Evolutionary conservation across 441 rosid species (phyloP), one percentile per base, ranked within the genome.

Genomic region (Rhodomyrtus psidioides): DNA sequence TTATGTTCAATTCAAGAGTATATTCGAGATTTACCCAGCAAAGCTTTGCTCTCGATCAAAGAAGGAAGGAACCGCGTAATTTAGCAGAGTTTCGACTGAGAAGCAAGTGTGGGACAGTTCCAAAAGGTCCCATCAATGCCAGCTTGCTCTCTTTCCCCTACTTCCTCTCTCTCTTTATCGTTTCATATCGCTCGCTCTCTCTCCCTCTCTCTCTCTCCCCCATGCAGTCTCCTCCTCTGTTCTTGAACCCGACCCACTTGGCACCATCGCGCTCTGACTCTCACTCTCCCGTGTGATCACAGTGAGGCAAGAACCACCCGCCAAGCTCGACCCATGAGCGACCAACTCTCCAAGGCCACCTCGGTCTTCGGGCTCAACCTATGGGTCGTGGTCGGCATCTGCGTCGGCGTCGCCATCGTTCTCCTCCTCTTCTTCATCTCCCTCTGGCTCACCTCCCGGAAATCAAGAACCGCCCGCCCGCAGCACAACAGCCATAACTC

Each of bases 341-440:
- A 91, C 84, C 88, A 88, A 88, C 88, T 93, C 17, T 92, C 96
- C 12, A 90, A 86, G 81, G 81, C 88, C 87, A 94, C 95, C 4
- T 92, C 95, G 34, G 91, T 94, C 57, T 94, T 93, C 82, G 96
- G 95, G 57, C 89, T 93, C 27, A 89, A 91, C 55, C 86, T 92
- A 86, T 91, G 94, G 94, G 92, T 92, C 0, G 93, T 93, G 62
- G 83, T 91, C 42, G 94, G 96, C 30, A 90, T 92, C 28, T 92
- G 92, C 85, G 89, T 90, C 9, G 96, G 96, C 82, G 92, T 93
- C 83, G 93, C 92, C 44, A 91, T 94, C 82, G 95, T 94, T 62
- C 91, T 94, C 88, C 84, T 92, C 54, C 94, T 94, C 84, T 93
- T 94, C 90, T 85, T 94, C 82, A 87, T 94, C 87, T 92, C 96